Base-by-base conservation (phyloP, 2,329 filamentous ascomycete species). In the Acarospora socialis region DNA sequence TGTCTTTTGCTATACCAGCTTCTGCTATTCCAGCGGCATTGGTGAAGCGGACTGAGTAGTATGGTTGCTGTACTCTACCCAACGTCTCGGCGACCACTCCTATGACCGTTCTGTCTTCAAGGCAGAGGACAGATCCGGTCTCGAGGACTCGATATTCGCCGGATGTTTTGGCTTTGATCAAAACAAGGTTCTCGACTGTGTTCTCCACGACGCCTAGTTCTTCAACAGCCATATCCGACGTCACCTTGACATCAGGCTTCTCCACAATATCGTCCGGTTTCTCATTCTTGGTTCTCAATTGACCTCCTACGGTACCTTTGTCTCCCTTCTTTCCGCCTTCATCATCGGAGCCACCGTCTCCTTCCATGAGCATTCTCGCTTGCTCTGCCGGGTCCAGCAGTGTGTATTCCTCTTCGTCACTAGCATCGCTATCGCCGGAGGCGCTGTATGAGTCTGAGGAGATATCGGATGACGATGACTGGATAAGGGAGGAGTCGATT, bases 111-210 rank as follows among this genome's bases (percentile, higher is more conserved):
- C 83, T 69, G 44, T 90, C 71, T 40, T 71, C 70, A 17, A 75
- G 72, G 56, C 83, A 94, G 17, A 98, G 67, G 3, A 92, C 70
- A 0, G 86, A 92, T 18, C 81, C 83, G 4, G 70, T 68, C 48
- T 94, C 84, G 1, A 95, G 68, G 1, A 93, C 84, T 46, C 79
- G 75, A 42, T 84, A 81, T 49, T 90, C 81, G 39, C 83, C 84
- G 4, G 80, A 74, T 0, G 69, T 77, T 32, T 73, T 76, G 19
- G 80, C 86, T 50, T 78, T 80, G 52, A 95, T 72, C 5, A 95
- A 66, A 4, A 82, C 62, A 25, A 77, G 73, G 42, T 76, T 83
- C 23, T 83, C 82, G 16, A 95, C 78, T 21, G 86, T 68, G 30
- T 75, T 70, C 48, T 90, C 72, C 7, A 94, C 68, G 5, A 61